These are phyloP conservation scores for Claviceps citrina DNA, from an alignment of 2,329 filamentous ascomycete genomes.

Conservation along the genomic window DNA sequence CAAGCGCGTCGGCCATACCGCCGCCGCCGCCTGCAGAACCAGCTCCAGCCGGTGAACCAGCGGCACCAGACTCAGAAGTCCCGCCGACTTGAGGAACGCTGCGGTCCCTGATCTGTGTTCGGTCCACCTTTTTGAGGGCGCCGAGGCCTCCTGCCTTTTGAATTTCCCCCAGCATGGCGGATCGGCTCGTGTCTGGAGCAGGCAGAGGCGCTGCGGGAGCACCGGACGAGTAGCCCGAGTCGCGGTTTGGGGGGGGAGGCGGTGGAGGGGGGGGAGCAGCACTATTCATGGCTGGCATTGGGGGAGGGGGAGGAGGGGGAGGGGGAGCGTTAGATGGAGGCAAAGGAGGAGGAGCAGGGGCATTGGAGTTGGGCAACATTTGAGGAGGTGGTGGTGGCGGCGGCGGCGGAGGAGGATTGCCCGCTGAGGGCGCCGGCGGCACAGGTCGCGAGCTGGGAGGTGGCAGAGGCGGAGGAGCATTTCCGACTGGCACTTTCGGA, in stretches of 20 bases:
- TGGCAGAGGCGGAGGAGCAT: conserved; percentile 33
- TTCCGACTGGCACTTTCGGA: conserved; percentile 30
- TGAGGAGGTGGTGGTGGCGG: conserved; percentile 11
- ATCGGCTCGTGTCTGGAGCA: conserved; percentile 30
- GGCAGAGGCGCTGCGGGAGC: conserved; percentile 31
- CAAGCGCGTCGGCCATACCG: conserved; percentile 69
- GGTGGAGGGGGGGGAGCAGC: conserved; percentile 29
- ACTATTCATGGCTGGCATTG: conserved; percentile 14
- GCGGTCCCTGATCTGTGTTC: conserved; percentile 53
- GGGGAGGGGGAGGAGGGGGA: conserved; percentile 20
- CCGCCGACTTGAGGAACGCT: conserved; percentile 47
- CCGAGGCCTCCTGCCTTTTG: conserved; percentile 52
- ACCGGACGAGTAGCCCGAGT: conserved; percentile 41
- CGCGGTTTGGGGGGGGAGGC: conserved; percentile 41
- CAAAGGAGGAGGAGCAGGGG: conserved; percentile 22
- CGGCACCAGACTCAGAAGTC: conserved; percentile 33
- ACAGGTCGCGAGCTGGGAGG: conserved; percentile 36
- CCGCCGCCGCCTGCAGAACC: conserved; percentile 39
- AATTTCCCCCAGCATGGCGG: conserved; percentile 55
- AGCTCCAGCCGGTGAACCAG: conserved; percentile 35
- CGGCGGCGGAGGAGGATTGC: conserved; percentile 21
- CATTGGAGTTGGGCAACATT: conserved; percentile 10
- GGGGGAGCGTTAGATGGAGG: conserved; percentile 16
- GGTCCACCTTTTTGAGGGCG: conserved; percentile 61
- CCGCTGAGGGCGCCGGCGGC: conserved; percentile 34